These are phyloP conservation scores for Chenopodium berlandieri DNA, from an alignment of 148 eudicot genomes.

Conservation along the genomic window DNA sequence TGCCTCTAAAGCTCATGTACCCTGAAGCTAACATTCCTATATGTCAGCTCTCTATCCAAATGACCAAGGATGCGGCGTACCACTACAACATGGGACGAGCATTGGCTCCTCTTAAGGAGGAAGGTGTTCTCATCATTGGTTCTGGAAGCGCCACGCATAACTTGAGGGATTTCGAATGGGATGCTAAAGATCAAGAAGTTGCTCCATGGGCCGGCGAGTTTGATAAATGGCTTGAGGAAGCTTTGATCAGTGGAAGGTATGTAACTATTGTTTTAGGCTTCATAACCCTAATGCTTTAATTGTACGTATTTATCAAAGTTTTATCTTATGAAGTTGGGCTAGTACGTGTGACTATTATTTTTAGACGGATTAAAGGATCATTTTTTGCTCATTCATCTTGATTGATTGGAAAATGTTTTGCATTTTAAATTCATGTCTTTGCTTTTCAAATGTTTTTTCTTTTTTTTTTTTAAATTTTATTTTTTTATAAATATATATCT, in stretches of 20 bases:
- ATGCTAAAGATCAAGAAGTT: conserved; percentile 22
- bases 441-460: too few relatives aligned
- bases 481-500: too few relatives aligned
- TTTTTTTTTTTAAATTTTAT: too few relatives aligned
- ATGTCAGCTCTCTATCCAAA: conserved; percentile 75
- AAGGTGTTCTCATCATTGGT: conserved; percentile 78
- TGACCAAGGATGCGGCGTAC: conserved; percentile 47
- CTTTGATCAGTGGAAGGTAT: conserved; percentile 52
- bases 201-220: conserved; percentile 70
- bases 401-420: too few relatives aligned
- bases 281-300: background rate
- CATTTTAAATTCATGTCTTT: too few relatives aligned
- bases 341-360: background rate
- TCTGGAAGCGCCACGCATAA: conserved; percentile 82
- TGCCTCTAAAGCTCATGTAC: conserved; percentile 87
- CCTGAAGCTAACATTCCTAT: conserved; percentile 89
- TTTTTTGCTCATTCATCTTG: too few relatives aligned
- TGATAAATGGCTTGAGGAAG: conserved; percentile 72
- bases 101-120: conserved; percentile 64
- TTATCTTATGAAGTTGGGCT: too few relatives aligned
- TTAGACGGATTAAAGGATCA: background rate
- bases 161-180: conserved; percentile 35
- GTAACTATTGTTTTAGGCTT: conserved; percentile 27
- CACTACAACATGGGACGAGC: conserved; percentile 76
- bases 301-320: background rate